These are phyloP conservation scores for Russula olivacea DNA, from an alignment of 768 basidiomycete genomes.

Conservation along the genomic window DNA sequence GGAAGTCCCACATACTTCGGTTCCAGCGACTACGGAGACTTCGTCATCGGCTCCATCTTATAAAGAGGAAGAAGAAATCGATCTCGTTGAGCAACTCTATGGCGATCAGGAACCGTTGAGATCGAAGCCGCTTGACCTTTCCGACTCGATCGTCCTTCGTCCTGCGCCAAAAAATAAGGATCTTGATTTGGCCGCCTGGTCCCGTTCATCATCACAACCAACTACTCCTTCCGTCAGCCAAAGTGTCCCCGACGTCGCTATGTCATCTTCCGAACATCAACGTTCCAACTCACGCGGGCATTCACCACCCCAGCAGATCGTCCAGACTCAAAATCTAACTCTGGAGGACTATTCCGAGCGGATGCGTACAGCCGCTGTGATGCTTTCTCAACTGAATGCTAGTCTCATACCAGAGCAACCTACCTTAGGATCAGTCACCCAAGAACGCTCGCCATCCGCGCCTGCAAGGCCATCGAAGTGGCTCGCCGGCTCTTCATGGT, in stretches of 20 bases:
- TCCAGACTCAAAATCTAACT: constrained; percentile 43
- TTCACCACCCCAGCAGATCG: constrained; percentile 16
- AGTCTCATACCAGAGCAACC: constrained; percentile 57
- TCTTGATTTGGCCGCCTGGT: constrained; percentile 83
- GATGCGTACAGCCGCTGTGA: constrained; percentile 97
- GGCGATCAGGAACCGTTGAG: constrained; percentile 71
- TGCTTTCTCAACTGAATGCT: constrained; percentile 94
- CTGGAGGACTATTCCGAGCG: constrained; percentile 97
- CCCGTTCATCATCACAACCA: constrained; percentile 44
- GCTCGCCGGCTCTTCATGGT: constrained; percentile 31
- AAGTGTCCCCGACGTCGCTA: background rate
- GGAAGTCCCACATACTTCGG: background rate
- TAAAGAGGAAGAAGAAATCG: constrained; percentile 80
- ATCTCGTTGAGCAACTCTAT: constrained; percentile 93
- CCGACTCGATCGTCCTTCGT: constrained; percentile 79
- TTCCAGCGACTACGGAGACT: background rate
- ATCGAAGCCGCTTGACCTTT: constrained; percentile 65
- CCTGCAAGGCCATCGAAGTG: constrained; percentile 28
- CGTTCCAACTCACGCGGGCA: constrained; percentile 13
- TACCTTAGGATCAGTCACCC: constrained; percentile 23
- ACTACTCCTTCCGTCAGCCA: constrained; percentile 41
- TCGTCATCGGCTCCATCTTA: constrained; percentile 13
- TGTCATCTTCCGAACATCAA: background rate
- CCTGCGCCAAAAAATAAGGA: constrained; percentile 83
- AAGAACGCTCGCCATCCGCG: constrained; percentile 14